Percentiles rank a stretch among this genome's conserved stretches.
phyloP scores from a whole-genome alignment of 768 basidiomycete genomes.

The Rhizopogon sp. region DNA sequence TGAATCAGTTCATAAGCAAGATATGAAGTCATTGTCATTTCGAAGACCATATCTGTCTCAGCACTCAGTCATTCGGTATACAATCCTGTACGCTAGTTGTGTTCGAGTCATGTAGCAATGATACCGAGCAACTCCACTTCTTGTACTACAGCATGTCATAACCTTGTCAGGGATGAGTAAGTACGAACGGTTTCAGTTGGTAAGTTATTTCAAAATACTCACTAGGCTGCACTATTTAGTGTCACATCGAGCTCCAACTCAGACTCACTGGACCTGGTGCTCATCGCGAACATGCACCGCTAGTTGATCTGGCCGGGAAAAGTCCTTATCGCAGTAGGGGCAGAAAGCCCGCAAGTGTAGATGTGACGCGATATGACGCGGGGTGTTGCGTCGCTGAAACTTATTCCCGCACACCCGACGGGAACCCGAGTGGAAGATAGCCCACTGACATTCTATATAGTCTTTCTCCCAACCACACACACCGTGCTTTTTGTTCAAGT shows the following conservation, averaged over 20 bases:
- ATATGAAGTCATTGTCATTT: too few species aligned
- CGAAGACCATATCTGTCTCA: too few species aligned
- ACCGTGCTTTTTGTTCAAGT: slow-evolving; percentile 8
- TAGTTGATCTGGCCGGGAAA: slow-evolving; percentile 19
- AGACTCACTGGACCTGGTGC: not conserved
- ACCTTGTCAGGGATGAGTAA: not conserved
- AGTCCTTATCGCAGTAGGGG: slow-evolving; percentile 10
- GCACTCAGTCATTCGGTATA: too few species aligned
- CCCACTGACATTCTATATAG: slow-evolving; percentile 7
- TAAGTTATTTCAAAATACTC: not conserved
- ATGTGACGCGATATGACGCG: slow-evolving; percentile 17
- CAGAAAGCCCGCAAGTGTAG: slow-evolving; percentile 11
- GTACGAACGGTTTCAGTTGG: not conserved
- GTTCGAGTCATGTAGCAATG: not conserved
- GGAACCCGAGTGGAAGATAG: not conserved
- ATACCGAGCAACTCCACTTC: not conserved
- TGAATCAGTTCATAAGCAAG: too few species aligned
- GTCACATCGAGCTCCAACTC: too few species aligned
- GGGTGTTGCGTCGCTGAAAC: slow-evolving; percentile 9
- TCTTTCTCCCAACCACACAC: slow-evolving; percentile 5
- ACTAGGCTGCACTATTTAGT: not conserved
- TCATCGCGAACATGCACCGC: slow-evolving; percentile 6
- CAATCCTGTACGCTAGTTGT: too few species aligned
- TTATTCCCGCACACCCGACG: not conserved
- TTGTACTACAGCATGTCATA: not conserved